Base-by-base conservation (phyloP, 116 monocot genomes). In the Iris pallida region DNA sequence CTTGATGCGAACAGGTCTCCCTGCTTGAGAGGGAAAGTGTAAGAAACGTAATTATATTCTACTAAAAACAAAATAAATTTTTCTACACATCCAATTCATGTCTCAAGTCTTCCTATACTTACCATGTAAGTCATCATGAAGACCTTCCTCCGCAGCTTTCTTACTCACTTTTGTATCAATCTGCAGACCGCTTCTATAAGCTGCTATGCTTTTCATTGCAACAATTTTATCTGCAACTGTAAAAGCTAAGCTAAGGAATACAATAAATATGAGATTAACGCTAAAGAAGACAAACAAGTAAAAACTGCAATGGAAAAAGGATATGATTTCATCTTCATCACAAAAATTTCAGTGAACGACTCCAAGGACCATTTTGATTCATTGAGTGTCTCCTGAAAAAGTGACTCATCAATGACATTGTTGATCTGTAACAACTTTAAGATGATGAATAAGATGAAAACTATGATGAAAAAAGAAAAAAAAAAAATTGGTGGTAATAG, bases 201-300 rank as follows among this genome's bases (percentile, higher is more conserved):
- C 93, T 69, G 84, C 93, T 80, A 99, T 89, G 73, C 93, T 99
- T 71, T 99, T 99, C 67, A 99, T 53, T 47, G 76, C 86, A 73
- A 93, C 88, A 77, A 93, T 81, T 70, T 84, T 71, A 44, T 83
- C 79, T 17, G 78, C 76, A 79, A 77, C 68, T 84, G 90, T 99
- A 70, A 7, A 5, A 72, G 46, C 55, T 55, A 66, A 72, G 80
- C 69, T 86, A 44, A 93, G 82, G 85, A 88, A 68, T 16, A 18
- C 43, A 51, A 42, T 8, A 2, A 42, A 16, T 12, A 48, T 6
- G 11, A 43, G 46, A 46, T 47, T 70, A 57, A 57, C 41, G 8
- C 45, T 20, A 59, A 57, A 55, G 55, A 59, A 58, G 30, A 51
- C 11, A 53, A 54, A 65, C 8, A 15, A 56, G 8, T 41, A 67